Percentiles rank a stretch among this genome's conserved stretches.
These are phyloP conservation scores for Botryotinia narcissicola DNA, from an alignment of 2,329 filamentous ascomycete genomes.

Conservation along the genomic window DNA sequence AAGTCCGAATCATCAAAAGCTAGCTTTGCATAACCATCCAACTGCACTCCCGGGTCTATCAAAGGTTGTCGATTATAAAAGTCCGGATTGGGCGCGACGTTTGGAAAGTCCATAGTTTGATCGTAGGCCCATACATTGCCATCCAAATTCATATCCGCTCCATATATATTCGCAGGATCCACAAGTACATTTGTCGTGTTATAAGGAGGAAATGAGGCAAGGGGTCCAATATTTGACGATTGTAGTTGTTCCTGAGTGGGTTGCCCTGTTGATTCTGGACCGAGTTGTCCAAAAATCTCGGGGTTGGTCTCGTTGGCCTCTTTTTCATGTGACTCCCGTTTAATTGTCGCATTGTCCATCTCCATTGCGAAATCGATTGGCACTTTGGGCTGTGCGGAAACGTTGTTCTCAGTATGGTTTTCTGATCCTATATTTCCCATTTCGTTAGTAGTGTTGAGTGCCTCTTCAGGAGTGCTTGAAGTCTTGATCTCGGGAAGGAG, in stretches of 20 bases:
- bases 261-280: neutral
- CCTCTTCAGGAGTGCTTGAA: neutral
- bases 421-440: neutral
- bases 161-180: neutral
- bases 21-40: slow-evolving; percentile 50
- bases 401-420: neutral
- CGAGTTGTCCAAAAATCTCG: neutral
- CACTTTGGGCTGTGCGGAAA: neutral
- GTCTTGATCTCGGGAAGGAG: neutral
- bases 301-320: neutral
- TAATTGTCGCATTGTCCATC: neutral
- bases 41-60: neutral
- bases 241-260: neutral
- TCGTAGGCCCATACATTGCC: neutral
- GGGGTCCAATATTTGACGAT: neutral
- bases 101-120: neutral
- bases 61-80: neutral
- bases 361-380: neutral
- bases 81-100: neutral
- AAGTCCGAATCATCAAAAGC: slow-evolving; percentile 74
- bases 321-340: neutral
- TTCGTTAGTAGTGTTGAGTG: neutral
- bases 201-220: neutral
- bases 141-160: neutral
- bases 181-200: neutral